Evolutionary conservation across 768 basidiomycete species (phyloP).

Genomic region (Mycena floridula): DNA sequence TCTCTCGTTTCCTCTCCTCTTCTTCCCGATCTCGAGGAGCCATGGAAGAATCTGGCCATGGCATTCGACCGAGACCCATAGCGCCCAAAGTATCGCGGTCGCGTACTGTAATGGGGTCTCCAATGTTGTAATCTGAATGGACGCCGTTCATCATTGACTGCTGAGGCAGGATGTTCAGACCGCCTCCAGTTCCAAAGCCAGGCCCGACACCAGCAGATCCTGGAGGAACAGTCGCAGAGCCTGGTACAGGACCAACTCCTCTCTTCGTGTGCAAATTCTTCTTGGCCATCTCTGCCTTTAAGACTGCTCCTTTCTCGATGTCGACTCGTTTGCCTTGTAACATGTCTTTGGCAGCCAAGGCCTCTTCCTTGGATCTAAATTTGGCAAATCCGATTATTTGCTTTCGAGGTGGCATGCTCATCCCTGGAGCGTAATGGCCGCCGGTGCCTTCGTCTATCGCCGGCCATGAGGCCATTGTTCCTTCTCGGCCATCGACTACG

Average conservation of each 20-base stretch:
- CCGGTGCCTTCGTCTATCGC: constrained; percentile 25
- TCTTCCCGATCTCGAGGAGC: neutral
- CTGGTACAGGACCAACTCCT: constrained; percentile 66
- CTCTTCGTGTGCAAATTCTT: constrained; percentile 97
- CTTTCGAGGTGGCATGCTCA: constrained; percentile 59
- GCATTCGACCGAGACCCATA: neutral
- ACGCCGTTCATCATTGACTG: neutral
- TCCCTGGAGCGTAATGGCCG: constrained; percentile 13
- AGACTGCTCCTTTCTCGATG: constrained; percentile 82
- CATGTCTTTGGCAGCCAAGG: constrained; percentile 79
- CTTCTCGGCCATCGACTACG: constrained; percentile 76
- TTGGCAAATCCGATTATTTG: constrained; percentile 99
- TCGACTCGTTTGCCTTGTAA: constrained; percentile 90
- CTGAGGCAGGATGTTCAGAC: neutral
- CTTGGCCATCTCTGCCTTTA: constrained; percentile 99
- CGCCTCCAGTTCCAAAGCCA: neutral
- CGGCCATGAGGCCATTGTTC: constrained; percentile 67
- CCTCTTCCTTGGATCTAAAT: constrained; percentile 83
- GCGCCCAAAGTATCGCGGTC: neutral
- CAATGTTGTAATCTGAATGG: neutral
- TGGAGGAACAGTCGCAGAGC: constrained; percentile 9
- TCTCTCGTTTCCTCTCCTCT: constrained; percentile 30
- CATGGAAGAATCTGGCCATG: neutral
- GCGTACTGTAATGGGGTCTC: neutral
- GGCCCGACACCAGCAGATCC: constrained; percentile 18